These are phyloP conservation scores for Poa pratensis DNA, from an alignment of 176 grass and related monocot genomes.

Conservation along the genomic window DNA sequence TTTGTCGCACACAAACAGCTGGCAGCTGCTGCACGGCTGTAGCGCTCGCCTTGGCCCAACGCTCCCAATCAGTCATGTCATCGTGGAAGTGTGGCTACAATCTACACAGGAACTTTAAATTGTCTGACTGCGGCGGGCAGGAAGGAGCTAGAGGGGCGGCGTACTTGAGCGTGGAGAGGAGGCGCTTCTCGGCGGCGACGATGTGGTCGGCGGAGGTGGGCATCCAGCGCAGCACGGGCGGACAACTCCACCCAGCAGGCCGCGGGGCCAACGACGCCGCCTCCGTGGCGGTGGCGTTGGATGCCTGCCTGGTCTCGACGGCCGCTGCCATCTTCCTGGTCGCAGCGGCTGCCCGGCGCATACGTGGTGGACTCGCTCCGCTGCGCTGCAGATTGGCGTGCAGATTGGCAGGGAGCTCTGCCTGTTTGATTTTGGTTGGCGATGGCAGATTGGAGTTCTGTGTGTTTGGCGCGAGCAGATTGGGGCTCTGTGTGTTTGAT, in stretches of 20 bases:
- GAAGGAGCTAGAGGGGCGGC: no score
- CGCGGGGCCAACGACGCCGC: no score
- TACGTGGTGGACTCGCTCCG: neutral
- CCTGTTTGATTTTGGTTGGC: no score
- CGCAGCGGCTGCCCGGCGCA: neutral
- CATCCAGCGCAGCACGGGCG: constrained; percentile 66
- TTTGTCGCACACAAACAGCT: no score
- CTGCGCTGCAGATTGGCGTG: no score
- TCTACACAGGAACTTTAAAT: no score
- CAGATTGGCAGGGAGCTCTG: no score
- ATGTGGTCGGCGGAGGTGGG: constrained; percentile 79
- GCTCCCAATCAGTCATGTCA: no score
- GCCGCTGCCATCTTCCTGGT: neutral
- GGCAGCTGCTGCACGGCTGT: no score
- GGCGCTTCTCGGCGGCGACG: constrained; percentile 90
- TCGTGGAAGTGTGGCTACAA: no score
- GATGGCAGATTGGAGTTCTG: neutral
- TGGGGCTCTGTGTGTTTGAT: neutral
- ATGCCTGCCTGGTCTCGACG: neutral
- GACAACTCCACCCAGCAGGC: neutral
- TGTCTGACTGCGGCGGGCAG: no score
- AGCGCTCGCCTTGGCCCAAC: no score
- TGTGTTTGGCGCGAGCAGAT: neutral
- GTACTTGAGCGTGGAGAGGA: constrained; percentile 82
- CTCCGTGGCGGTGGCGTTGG: neutral